These are phyloP conservation scores for Cryptococcus jaspeensis DNA, from an alignment of 1,284 basidiomycete species.

Conservation along the genomic window DNA sequence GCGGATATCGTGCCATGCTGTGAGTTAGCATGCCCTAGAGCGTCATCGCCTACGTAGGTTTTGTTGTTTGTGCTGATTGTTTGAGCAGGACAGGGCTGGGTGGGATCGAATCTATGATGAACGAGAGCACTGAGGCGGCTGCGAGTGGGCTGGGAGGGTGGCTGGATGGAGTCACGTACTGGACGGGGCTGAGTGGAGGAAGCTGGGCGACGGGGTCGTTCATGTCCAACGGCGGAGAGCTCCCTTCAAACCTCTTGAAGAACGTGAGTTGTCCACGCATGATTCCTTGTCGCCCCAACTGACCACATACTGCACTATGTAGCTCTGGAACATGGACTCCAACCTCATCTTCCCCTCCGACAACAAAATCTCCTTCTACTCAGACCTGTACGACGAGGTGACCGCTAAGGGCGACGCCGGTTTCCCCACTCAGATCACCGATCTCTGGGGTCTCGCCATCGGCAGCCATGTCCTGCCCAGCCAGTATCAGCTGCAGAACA, in stretches of 20 bases:
- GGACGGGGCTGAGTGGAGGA: conserved; percentile 48
- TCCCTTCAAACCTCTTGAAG: conserved; percentile 39
- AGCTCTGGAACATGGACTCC: conserved; percentile 51
- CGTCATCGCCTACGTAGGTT: background rate
- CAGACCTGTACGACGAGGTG: conserved; percentile 46
- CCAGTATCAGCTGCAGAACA: conserved; percentile 39
- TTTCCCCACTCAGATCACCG: conserved; percentile 49
- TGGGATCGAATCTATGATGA: conserved; percentile 25
- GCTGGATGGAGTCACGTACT: conserved; percentile 47
- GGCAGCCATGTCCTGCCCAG: conserved; percentile 46
- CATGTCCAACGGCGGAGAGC: conserved; percentile 42
- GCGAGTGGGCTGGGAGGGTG: conserved; percentile 43
- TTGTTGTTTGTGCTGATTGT: background rate
- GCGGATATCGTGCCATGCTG: conserved; percentile 56
- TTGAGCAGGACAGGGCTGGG: conserved; percentile 24
- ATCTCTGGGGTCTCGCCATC: conserved; percentile 49
- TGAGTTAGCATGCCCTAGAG: conserved; percentile 15
- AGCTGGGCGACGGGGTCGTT: conserved; percentile 48
- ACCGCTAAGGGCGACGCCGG: conserved; percentile 40
- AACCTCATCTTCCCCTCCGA: conserved; percentile 53
- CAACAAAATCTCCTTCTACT: conserved; percentile 51
- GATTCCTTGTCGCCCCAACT: background rate
- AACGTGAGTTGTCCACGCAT: conserved; percentile 27
- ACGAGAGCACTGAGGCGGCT: conserved; percentile 26
- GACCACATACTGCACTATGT: background rate